Percentiles rank a stretch among this genome's conserved stretches.
These are phyloP conservation scores for Lecanicillium sp. DNA, from an alignment of 2,329 filamentous ascomycete species.

Conservation along the genomic window DNA sequence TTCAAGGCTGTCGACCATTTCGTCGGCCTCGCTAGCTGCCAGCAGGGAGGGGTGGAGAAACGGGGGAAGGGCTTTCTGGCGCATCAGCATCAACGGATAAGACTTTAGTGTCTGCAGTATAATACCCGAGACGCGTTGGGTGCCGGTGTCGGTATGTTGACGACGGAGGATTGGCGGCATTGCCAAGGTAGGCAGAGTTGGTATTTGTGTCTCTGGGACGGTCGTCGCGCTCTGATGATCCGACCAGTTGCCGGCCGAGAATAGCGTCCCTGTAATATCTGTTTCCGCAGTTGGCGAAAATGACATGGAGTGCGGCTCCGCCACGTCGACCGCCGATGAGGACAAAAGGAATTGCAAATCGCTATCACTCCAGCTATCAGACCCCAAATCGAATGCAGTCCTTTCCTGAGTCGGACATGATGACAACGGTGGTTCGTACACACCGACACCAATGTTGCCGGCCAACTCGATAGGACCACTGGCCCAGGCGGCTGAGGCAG, in stretches of 20 bases:
- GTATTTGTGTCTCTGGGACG: not conserved
- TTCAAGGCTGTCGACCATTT: not conserved
- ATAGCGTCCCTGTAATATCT: not conserved
- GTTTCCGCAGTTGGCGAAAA: not conserved
- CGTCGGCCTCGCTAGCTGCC: not conserved
- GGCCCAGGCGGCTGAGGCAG: too few relatives aligned
- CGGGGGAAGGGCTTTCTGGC: conserved; percentile 3
- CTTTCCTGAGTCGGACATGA: not conserved
- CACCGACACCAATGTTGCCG: too few relatives aligned
- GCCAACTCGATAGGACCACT: too few relatives aligned
- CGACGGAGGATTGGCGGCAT: not conserved
- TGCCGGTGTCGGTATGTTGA: not conserved
- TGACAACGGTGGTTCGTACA: too few relatives aligned
- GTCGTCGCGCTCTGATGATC: not conserved
- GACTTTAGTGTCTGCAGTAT: conserved; percentile 12
- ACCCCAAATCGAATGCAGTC: not conserved
- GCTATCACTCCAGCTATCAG: not conserved
- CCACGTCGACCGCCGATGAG: not conserved
- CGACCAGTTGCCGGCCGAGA: not conserved
- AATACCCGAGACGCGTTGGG: conserved; percentile 3
- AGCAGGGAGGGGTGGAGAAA: conserved; percentile 7
- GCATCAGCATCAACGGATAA: conserved; percentile 12
- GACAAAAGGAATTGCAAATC: not conserved
- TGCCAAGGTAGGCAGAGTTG: not conserved
- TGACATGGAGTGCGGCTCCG: not conserved